Evolutionary conservation across 2,329 filamentous ascomycete species (phyloP), one percentile per base, ranked within the genome.

Genomic region (Exophiala viscosa): DNA sequence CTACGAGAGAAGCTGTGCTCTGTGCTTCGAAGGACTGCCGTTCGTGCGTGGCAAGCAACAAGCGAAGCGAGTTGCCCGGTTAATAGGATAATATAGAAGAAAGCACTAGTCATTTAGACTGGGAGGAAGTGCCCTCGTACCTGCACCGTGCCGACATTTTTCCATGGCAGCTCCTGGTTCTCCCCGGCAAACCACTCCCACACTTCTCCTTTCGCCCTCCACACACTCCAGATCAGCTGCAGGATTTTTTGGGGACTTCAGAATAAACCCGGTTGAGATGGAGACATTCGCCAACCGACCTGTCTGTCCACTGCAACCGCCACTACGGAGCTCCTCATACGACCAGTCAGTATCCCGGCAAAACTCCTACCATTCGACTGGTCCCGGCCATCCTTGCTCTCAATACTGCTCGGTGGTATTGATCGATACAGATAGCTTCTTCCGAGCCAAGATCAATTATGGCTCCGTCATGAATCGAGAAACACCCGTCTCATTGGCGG

Each of bases 61-160:
- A 28, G 8, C 23, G 34, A 17, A 38, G 34, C n/a, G 32, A 13
- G 18, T 23, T 28, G n/a, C 20, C 48, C 52, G 52, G 52, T 23
- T 55, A 55, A 55, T 51, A 55, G 52, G 52, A 55, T 55, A 55
- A 54, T 38, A 47, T 32, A 36, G 11, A 13, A 36, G 2, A 36
- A 13, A 36, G 34, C 11, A 15, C 34, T 13, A 42, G 20, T 23
- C 17, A 23, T 3, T n/a, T n/a, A 42, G 13, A 42, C 40, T 41
- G 23, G 39, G 15, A 15, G 39, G 15, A 41, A 18, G 39, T 5
- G 18, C 5, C 14, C 20, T 23, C 38, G 18, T 42, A 18, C 40
- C 18, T 28, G 20, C 39, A 31, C 20, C 10, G 40, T 42, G 40
- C 40, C 40, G 40, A 28, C 20, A 42, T 28, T 42, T 18, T 23